These are phyloP conservation scores for Phylloporus arenicola DNA, from an alignment of 768 basidiomycete species.

Conservation along the genomic window DNA sequence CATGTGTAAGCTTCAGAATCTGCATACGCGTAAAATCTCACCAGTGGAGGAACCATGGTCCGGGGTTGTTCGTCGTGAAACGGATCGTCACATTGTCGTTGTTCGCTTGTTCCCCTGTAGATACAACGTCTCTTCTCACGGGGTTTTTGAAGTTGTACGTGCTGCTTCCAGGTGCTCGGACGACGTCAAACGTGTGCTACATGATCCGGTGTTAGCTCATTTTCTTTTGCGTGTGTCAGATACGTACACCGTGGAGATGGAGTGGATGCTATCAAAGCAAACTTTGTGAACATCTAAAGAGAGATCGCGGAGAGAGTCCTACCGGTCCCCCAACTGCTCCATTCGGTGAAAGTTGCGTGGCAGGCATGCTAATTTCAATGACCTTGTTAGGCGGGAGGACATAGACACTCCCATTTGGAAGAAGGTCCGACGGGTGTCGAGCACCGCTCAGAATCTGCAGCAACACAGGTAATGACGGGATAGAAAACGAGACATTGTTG, in stretches of 20 bases:
- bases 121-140: too few relatives aligned
- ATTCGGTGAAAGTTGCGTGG: constrained; percentile 2
- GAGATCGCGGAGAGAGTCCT: background rate
- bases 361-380: constrained; percentile 40
- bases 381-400: constrained; percentile 37
- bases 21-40: background rate
- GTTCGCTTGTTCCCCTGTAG: constrained; percentile 22
- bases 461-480: background rate
- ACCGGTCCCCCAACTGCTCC: constrained; percentile 14
- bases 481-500: background rate
- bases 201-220: too few relatives aligned
- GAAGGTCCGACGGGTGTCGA: constrained; percentile 12
- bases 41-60: constrained; percentile 22
- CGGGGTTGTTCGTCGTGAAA: constrained; percentile 59
- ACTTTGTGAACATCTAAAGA: background rate
- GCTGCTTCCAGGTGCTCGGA: constrained; percentile 35
- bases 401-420: constrained; percentile 39
- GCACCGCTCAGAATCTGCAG: background rate
- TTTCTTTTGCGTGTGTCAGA: background rate
- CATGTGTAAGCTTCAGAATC: background rate
- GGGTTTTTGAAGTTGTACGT: too few relatives aligned
- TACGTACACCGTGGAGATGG: constrained; percentile 43
- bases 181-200: constrained; percentile 36
- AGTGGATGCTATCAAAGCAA: constrained; percentile 27
- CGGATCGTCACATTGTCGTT: constrained; percentile 45